Percentiles rank a stretch among this genome's conserved stretches.
Conservation (phyloP, 164 flowering plant species). For the Nymphaea thermarum region DNA sequence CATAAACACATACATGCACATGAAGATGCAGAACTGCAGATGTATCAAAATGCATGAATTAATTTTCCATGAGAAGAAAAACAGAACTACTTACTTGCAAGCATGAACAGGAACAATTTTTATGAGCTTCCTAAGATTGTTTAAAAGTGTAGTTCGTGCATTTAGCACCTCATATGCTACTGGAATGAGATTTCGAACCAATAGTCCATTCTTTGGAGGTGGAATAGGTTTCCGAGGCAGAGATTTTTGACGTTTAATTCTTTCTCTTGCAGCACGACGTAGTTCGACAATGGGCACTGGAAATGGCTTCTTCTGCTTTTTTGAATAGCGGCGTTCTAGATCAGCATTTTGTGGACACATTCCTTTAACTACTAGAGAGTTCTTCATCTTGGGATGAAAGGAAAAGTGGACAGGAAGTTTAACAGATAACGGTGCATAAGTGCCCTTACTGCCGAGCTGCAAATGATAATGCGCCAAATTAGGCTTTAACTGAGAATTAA, state of each 20-base stretch:
- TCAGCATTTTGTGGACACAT: constrained; percentile 79
- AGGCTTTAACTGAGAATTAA: too few relatives aligned
- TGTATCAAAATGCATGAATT: too few relatives aligned
- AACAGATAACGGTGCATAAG: constrained; percentile 17
- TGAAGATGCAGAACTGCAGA: too few relatives aligned
- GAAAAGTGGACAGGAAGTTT: constrained; percentile 15
- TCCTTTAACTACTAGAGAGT: constrained; percentile 20
- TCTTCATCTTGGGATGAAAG: constrained; percentile 9
- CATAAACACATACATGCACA: too few relatives aligned
- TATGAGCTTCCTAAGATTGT: constrained; percentile 78
- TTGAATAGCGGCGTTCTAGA: constrained; percentile 63
- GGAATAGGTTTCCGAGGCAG: constrained; percentile 42
- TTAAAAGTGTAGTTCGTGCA: constrained; percentile 63
- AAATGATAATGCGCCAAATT: constrained; percentile 5
- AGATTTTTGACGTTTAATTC: constrained; percentile 49
- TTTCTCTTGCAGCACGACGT: constrained; percentile 83
- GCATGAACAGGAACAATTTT: constrained; percentile 85
- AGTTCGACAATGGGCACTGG: constrained; percentile 77
- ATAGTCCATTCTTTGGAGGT: constrained; percentile 79
- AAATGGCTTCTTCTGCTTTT: constrained; percentile 84
- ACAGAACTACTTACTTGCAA: constrained; percentile 51
- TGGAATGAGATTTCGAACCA: constrained; percentile 65
- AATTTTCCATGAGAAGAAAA: not conserved
- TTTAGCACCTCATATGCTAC: constrained; percentile 68
- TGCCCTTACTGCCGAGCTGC: constrained; percentile 28